These are phyloP conservation scores for Corchorus capsularis DNA, from an alignment of 345 rosid species.

Conservation along the genomic window DNA sequence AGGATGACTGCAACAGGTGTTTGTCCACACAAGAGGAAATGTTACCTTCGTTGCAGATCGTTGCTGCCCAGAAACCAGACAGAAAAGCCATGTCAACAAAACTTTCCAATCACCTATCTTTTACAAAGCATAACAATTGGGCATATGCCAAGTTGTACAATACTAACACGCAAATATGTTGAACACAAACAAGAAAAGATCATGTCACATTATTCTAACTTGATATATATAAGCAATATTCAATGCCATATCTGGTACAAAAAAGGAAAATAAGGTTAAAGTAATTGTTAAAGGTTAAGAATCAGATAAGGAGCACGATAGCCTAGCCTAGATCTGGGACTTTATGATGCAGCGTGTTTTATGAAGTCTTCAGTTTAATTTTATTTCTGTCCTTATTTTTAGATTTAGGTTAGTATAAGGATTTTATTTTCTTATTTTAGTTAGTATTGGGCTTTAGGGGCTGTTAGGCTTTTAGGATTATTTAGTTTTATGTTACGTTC, in stretches of 20 bases:
- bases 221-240: background rate
- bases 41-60: conserved; percentile 94
- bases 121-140: conserved; percentile 1
- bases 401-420: too few relatives aligned
- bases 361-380: too few relatives aligned
- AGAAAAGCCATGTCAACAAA: conserved; percentile 3
- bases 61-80: conserved; percentile 55
- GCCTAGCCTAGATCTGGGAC: background rate
- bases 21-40: conserved; percentile 97
- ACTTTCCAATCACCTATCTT: background rate
- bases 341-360: too few relatives aligned
- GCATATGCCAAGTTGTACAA: background rate
- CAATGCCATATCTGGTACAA: background rate
- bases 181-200: background rate
- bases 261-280: background rate
- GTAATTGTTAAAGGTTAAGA: background rate
- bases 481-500: too few relatives aligned
- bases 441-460: too few relatives aligned
- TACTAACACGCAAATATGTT: background rate
- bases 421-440: too few relatives aligned
- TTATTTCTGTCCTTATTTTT: too few relatives aligned
- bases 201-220: background rate
- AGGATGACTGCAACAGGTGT: conserved; percentile 99
- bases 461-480: too few relatives aligned
- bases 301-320: background rate